phyloP scores from a whole-genome alignment of 164 flowering plant species.

The Kalanchoe fedtschenkoi region DNA sequence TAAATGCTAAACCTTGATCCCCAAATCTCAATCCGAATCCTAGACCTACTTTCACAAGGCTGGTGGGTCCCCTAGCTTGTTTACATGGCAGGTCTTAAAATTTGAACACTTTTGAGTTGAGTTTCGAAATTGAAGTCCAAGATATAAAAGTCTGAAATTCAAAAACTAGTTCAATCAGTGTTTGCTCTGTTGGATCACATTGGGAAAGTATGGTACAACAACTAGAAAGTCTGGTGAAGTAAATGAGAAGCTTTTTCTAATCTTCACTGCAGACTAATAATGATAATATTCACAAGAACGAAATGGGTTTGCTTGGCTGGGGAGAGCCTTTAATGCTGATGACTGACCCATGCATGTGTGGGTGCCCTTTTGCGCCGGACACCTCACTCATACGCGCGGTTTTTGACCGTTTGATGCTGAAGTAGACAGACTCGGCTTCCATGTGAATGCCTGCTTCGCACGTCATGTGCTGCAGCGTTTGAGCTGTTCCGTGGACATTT shows the following conservation, averaged over 20 bases:
- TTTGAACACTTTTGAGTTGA: too few species aligned
- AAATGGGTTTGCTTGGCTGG: background rate
- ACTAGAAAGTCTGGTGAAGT: background rate
- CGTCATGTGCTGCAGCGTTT: constrained; percentile 5
- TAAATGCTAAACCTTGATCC: too few species aligned
- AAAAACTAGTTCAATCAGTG: too few species aligned
- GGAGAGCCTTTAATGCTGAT: background rate
- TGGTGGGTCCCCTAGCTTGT: too few species aligned
- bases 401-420: constrained; percentile 5
- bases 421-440: background rate
- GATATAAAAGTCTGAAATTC: too few species aligned
- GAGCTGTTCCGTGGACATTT: background rate
- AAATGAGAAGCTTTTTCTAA: background rate
- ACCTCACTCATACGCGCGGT: background rate
- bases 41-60: too few species aligned
- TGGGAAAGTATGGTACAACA: background rate
- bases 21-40: too few species aligned
- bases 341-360: constrained; percentile 1
- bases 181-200: background rate
- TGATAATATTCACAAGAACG: constrained; percentile 3
- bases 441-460: constrained; percentile 1
- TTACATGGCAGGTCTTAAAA: too few species aligned
- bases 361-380: background rate
- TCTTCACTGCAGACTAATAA: background rate
- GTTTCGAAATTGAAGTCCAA: too few species aligned